Evolutionary conservation across 805 yeast genomes (phyloP).

Genomic region (Cyberlindnera suaveolens): DNA sequence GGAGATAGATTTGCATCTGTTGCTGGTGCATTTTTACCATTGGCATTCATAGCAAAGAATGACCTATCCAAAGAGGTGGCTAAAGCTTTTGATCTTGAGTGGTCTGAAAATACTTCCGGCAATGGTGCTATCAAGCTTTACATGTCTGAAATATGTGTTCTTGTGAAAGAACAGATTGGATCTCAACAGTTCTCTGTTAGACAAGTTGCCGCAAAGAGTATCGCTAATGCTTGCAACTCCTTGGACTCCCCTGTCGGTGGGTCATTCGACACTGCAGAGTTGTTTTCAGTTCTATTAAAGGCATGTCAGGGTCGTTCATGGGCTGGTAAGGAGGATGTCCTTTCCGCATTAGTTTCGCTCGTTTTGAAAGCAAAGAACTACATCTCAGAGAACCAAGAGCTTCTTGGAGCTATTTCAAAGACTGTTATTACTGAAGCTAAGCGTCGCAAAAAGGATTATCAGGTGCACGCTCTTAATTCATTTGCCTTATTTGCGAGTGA

Average conservation of each 20-base stretch:
- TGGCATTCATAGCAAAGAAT: conserved; percentile 72
- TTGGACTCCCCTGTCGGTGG: conserved; percentile 29
- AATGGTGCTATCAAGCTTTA: conserved; percentile 63
- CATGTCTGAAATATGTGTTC: conserved; percentile 54
- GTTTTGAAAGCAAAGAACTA: conserved; percentile 38
- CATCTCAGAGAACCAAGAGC: conserved; percentile 25
- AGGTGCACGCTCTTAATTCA: conserved; percentile 44
- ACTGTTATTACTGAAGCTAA: conserved; percentile 54
- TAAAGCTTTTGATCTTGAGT: conserved; percentile 50
- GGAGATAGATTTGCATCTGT: conserved; percentile 59
- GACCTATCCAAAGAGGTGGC: conserved; percentile 46
- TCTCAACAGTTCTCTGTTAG: conserved; percentile 60
- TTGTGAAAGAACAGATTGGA: conserved; percentile 43
- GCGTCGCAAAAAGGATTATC: conserved; percentile 62
- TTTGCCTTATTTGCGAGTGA: conserved; percentile 44
- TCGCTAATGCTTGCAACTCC: conserved; percentile 50
- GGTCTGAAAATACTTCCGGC: conserved; percentile 80
- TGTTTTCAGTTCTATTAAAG: conserved; percentile 49
- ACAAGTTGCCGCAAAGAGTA: conserved; percentile 62
- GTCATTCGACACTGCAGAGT: conserved; percentile 19
- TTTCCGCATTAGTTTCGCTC: conserved; percentile 62
- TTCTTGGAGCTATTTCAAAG: conserved; percentile 34
- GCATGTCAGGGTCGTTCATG: conserved; percentile 77
- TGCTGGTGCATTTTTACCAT: conserved; percentile 63
- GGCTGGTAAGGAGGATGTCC: conserved; percentile 77